These are phyloP conservation scores for Gracilaria domingensis DNA, from an alignment of 23 red algal species.

Conservation along the genomic window DNA sequence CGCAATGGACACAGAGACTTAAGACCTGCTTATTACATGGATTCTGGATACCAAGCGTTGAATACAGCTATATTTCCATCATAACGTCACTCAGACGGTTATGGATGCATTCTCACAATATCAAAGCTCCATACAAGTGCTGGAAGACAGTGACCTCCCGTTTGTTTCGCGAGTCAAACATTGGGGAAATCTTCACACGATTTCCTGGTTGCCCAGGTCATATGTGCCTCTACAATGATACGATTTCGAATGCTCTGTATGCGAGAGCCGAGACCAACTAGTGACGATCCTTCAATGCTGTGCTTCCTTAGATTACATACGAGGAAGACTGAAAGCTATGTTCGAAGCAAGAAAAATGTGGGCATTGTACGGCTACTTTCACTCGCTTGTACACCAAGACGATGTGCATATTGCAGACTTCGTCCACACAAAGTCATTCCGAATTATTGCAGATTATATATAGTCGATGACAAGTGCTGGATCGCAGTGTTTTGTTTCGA, in stretches of 20 bases:
- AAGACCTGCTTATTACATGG: not conserved
- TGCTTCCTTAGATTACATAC: not conserved
- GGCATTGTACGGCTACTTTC: not conserved
- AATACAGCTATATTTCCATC: slow-evolving; percentile 30
- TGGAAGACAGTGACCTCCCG: slow-evolving; percentile 8
- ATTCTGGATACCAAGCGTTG: not conserved
- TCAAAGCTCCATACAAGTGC: slow-evolving; percentile 13
- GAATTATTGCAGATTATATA: not conserved
- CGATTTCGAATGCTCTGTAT: not conserved
- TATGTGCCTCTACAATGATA: not conserved
- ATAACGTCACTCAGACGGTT: not conserved
- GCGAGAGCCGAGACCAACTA: not conserved
- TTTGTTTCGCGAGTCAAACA: not conserved
- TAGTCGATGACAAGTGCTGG: not conserved
- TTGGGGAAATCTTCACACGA: not conserved
- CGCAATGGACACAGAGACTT: too few relatives aligned
- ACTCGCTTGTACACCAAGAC: too few relatives aligned
- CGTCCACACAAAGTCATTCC: slow-evolving; percentile 11
- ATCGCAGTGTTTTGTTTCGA: not conserved
- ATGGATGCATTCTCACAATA: slow-evolving; percentile 16
- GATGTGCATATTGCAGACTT: not conserved
- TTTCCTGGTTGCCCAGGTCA: slow-evolving; percentile 14
- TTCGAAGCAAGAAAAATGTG: not conserved
- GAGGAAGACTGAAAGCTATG: not conserved
- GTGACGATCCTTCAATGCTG: not conserved